phyloP scores from a whole-genome alignment of 2,329 filamentous ascomycete species.

The Chaetomium sp. region DNA sequence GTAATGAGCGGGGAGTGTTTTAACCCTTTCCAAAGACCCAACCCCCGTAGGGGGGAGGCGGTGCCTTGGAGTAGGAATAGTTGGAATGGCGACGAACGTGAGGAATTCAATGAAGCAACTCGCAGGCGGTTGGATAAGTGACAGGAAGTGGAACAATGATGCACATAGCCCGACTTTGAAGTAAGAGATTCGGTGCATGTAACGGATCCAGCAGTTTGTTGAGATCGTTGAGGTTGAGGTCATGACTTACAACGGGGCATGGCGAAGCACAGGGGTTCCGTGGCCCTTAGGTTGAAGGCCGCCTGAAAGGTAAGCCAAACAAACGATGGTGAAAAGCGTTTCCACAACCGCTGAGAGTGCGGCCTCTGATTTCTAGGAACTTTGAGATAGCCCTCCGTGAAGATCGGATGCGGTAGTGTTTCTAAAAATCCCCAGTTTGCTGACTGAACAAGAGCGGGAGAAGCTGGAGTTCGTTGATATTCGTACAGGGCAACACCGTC shows the following conservation, averaged over 20 bases:
- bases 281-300: neutral
- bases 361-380: neutral
- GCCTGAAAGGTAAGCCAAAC: neutral
- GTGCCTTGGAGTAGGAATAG: neutral
- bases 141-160: neutral
- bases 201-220: neutral
- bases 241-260: conserved; percentile 31
- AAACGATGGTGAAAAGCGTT: conserved; percentile 1
- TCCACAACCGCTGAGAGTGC: neutral
- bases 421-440: too few relatives aligned
- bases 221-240: neutral
- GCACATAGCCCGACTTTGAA: neutral
- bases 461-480: too few relatives aligned
- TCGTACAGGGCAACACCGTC: neutral
- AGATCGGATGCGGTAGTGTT: neutral
- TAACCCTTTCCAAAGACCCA: conserved; percentile 28
- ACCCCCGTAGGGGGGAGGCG: conserved; percentile 17
- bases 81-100: neutral
- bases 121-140: neutral
- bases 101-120: neutral
- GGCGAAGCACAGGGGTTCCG: neutral
- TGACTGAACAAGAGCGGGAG: too few relatives aligned
- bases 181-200: neutral
- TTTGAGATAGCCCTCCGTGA: conserved; percentile 20
- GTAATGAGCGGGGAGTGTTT: conserved; percentile 21